Evolutionary conservation across 164 flowering plant species (phyloP).

Genomic region (Chloranthus sessilifolius): DNA sequence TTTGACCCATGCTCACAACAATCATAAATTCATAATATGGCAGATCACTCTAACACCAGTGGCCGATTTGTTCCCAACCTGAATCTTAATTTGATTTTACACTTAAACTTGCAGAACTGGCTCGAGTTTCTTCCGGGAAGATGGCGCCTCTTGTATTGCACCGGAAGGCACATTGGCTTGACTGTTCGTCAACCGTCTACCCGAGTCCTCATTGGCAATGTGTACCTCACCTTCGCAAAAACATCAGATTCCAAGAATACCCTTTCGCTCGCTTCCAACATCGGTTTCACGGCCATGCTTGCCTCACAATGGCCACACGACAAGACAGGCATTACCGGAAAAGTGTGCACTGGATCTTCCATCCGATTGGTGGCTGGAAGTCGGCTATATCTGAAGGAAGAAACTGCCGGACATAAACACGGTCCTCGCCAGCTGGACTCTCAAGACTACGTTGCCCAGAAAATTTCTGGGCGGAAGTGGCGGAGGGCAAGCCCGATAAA

Average conservation of each 20-base stretch:
- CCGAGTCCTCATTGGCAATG: constrained; percentile 68
- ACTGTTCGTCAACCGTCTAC: constrained; percentile 78
- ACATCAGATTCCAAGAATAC: constrained; percentile 28
- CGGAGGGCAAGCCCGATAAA: constrained; percentile 39
- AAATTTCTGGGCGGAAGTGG: constrained; percentile 46
- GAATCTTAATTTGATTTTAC: neutral
- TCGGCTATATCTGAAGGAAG: constrained; percentile 57
- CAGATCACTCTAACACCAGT: too few relatives aligned
- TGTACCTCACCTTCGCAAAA: constrained; percentile 37
- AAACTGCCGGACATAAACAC: constrained; percentile 20
- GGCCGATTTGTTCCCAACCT: neutral
- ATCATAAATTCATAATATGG: too few relatives aligned
- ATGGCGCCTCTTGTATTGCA: constrained; percentile 84
- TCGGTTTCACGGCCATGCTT: constrained; percentile 54
- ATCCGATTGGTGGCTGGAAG: constrained; percentile 54
- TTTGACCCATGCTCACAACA: too few relatives aligned
- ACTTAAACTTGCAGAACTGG: constrained; percentile 64
- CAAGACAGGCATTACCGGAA: constrained; percentile 60
- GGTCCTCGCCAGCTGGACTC: constrained; percentile 14
- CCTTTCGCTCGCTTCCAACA: constrained; percentile 48
- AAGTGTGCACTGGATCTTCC: constrained; percentile 39
- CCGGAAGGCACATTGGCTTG: constrained; percentile 86
- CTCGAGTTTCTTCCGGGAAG: constrained; percentile 74
- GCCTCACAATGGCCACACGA: constrained; percentile 79
- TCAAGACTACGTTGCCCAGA: constrained; percentile 28